Evolutionary conservation across 768 basidiomycete species (phyloP).

Genomic region (Suillus spraguei): DNA sequence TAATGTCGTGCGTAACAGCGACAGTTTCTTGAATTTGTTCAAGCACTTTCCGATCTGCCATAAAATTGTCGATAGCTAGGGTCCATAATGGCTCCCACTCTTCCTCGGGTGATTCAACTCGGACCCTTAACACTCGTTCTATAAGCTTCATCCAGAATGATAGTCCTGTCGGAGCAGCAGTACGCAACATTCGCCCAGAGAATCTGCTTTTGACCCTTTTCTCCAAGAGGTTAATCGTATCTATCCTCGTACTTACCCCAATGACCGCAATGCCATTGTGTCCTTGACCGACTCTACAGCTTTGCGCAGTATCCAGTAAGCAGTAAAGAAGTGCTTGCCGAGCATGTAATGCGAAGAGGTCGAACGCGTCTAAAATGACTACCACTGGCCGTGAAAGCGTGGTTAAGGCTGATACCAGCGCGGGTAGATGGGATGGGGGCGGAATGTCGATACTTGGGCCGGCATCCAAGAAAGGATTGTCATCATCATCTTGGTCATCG

Average conservation of each 20-base stretch:
- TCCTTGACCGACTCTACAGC: slow-evolving; percentile 61
- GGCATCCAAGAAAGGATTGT: slow-evolving; percentile 53
- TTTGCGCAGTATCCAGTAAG: slow-evolving; percentile 92
- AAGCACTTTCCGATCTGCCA: slow-evolving; percentile 49
- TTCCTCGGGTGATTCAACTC: slow-evolving; percentile 29
- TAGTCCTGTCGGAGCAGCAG: slow-evolving; percentile 58
- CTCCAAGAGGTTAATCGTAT: slow-evolving; percentile 87
- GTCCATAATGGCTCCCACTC: slow-evolving; percentile 71
- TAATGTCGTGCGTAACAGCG: slow-evolving; percentile 60
- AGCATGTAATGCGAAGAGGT: slow-evolving; percentile 89
- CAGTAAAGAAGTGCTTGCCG: slow-evolving; percentile 95
- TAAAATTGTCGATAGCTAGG: slow-evolving; percentile 54
- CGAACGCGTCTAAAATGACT: slow-evolving; percentile 89
- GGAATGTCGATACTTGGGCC: slow-evolving; percentile 45
- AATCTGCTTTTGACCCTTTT: slow-evolving; percentile 98
- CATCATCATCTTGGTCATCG: slow-evolving; percentile 29
- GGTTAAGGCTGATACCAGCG: slow-evolving; percentile 74
- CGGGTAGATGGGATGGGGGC: slow-evolving; percentile 70
- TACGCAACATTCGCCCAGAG: slow-evolving; percentile 86
- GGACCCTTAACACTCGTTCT: slow-evolving; percentile 42
- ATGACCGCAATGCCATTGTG: slow-evolving; percentile 80
- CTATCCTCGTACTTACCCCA: slow-evolving; percentile 84
- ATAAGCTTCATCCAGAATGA: slow-evolving; percentile 54
- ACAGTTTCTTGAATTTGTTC: slow-evolving; percentile 60
- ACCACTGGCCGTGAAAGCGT: slow-evolving; percentile 80